These are phyloP conservation scores for Westerdykella sp. DNA, from an alignment of 2,329 filamentous ascomycete species.

Conservation along the genomic window DNA sequence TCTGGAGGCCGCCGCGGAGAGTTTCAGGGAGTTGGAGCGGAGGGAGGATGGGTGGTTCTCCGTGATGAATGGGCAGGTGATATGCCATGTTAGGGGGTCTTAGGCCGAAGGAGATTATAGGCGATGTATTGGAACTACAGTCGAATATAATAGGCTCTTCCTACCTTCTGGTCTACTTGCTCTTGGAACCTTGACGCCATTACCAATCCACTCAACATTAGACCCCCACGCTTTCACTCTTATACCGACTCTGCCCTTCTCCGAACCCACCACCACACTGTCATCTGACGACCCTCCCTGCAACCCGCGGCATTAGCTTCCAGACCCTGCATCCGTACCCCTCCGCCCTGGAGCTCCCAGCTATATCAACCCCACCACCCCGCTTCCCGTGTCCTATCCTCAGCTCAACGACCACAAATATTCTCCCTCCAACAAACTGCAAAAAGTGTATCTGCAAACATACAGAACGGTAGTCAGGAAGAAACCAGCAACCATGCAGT, in stretches of 20 bases:
- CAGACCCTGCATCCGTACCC: constrained; percentile 9
- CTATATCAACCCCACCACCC: constrained; percentile 4
- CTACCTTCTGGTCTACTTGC: too few species aligned
- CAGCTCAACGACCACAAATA: too few species aligned
- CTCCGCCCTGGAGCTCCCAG: constrained; percentile 17
- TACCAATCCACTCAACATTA: too few species aligned
- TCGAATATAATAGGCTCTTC: too few species aligned
- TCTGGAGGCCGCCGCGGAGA: constrained; percentile 35
- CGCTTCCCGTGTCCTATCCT: not conserved
- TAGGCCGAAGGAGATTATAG: not conserved
- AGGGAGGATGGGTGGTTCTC: constrained; percentile 40
- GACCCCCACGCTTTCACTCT: too few species aligned
- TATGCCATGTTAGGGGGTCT: constrained; percentile 21
- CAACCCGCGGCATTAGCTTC: too few species aligned
- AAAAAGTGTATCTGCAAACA: too few species aligned
- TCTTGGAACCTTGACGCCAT: too few species aligned
- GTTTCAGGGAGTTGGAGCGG: constrained; percentile 38
- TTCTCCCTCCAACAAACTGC: too few species aligned
- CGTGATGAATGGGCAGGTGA: constrained; percentile 40
- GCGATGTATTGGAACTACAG: too few species aligned
- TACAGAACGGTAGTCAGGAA: not conserved
- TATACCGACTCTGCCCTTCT: too few species aligned
- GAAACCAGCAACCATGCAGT: constrained; percentile 20
- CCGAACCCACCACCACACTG: not conserved
- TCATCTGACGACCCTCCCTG: constrained; percentile 23